Evolutionary conservation across 1,284 basidiomycete species (phyloP).

Genomic region (Trichosporon faecale): DNA sequence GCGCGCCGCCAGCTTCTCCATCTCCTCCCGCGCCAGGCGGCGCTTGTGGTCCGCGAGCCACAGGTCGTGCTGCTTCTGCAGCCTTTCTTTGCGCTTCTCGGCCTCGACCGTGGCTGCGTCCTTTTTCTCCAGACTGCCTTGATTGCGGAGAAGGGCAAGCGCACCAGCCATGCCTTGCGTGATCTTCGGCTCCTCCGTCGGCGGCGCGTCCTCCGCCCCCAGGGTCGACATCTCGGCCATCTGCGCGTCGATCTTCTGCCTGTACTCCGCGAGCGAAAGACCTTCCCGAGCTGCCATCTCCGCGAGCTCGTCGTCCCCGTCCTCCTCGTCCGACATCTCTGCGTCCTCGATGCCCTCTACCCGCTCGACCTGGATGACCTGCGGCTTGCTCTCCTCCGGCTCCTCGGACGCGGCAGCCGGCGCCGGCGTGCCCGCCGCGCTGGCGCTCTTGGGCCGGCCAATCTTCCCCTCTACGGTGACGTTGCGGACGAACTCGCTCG

Average conservation of each 20-base stretch:
- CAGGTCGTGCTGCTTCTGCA: constrained; percentile 78
- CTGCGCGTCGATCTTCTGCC: constrained; percentile 49
- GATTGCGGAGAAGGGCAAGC: constrained; percentile 80
- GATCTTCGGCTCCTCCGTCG: constrained; percentile 62
- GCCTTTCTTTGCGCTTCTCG: constrained; percentile 50
- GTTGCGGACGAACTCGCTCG: constrained; percentile 91
- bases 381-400: constrained; percentile 49
- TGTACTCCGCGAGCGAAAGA: constrained; percentile 49
- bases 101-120: constrained; percentile 63
- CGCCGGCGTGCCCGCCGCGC: constrained; percentile 33
- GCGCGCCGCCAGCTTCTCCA: constrained; percentile 69
- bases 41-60: constrained; percentile 86
- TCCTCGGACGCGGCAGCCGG: constrained; percentile 21
- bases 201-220: constrained; percentile 58
- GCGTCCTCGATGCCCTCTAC: constrained; percentile 53
- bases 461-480: constrained; percentile 60
- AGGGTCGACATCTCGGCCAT: constrained; percentile 60
- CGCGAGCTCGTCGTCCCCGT: constrained; percentile 63
- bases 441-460: constrained; percentile 46
- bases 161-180: constrained; percentile 81
- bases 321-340: constrained; percentile 62
- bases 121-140: constrained; percentile 76
- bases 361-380: constrained; percentile 54
- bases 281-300: constrained; percentile 52
- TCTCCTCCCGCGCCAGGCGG: constrained; percentile 70